Evolutionary conservation across 2,329 filamentous ascomycete species (phyloP), one percentile per base, ranked within the genome.

Genomic region (Aspergillus pseudoterreus): DNA sequence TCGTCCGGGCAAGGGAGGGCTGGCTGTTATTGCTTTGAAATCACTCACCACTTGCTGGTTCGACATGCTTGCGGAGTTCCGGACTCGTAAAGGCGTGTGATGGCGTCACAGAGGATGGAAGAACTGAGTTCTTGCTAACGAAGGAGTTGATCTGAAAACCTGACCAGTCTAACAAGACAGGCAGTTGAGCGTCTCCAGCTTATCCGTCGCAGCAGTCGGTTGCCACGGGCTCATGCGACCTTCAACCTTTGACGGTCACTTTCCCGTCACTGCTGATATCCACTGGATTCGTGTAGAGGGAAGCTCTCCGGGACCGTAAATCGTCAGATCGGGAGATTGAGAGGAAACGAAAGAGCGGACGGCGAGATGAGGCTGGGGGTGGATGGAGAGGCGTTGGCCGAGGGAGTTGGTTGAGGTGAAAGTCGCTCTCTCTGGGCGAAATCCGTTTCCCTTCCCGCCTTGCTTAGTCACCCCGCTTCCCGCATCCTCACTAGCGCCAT

Each of bases 21-120:
- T 45, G 55, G 15, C 3, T 42, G 15, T 17, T 42, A 22, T 6
- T 19, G 53, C 57, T 44, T 52, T 43, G 49, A 64, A 55, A 62
- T 54, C 58, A 76, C 75, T 75, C 64, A 77, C 75, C 70, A 77
- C 74, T 61, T 71, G 69, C 65, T 72, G 68, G 63, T 77, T 77
- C 50, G 75, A 76, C 75, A 77, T 77, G 58, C 33, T 61, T 59
- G 59, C 57, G 51, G 47, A 41, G 45, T 46, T 46, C 50, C 49
- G 47, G 51, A 50, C 17, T 54, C 48, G 50, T 51, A 53, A 49
- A 51, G 42, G 51, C 30, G 39, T 30, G 33, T 47, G 38, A 43
- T 14, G 43, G 45, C 45, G 38, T 11, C 17, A 14, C 45, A 33
- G 17, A 33, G 47, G 22, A 27, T 42, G 41, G 43, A 19, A 43